Conservation (phyloP, 345 rosid species). For the Hibiscus syriacus region DNA sequence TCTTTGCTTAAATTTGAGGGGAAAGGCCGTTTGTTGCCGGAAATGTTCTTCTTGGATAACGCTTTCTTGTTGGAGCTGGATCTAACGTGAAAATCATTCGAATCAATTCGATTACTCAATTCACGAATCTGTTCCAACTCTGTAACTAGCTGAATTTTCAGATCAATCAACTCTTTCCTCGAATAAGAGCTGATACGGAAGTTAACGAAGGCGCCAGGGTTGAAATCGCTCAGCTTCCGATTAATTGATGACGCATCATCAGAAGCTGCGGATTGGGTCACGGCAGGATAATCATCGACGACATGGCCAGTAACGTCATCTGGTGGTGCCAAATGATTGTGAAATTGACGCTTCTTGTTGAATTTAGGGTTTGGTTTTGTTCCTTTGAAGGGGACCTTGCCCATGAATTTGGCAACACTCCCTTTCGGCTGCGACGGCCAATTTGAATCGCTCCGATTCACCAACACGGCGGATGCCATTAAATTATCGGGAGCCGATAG, state of each 20-base stretch:
- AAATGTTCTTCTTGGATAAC: conserved; percentile 23
- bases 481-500: conserved; percentile 15
- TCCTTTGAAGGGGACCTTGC: conserved; percentile 36
- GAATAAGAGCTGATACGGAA: conserved; percentile 27
- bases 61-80: conserved; percentile 31
- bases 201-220: conserved; percentile 18
- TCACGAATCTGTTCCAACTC: conserved; percentile 74
- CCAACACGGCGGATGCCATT: conserved; percentile 53
- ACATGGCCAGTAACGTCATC: conserved; percentile 19
- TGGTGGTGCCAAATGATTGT: conserved; percentile 10
- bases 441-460: conserved; percentile 38
- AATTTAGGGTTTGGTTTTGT: conserved; percentile 46
- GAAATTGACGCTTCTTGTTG: conserved; percentile 37
- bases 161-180: conserved; percentile 44
- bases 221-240: conserved; percentile 35
- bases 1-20: conserved; percentile 20
- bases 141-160: conserved; percentile 39
- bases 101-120: conserved; percentile 44
- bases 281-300: conserved; percentile 28
- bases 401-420: conserved; percentile 40
- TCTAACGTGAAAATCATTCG: no score
- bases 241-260: conserved; percentile 52
- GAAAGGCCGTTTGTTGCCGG: conserved; percentile 44
- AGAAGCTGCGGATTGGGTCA: conserved; percentile 46
- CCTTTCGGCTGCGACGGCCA: conserved; percentile 39